phyloP scores from a whole-genome alignment of 2,329 filamentous ascomycete genomes.

The Neoscytalidium dimidiatum region DNA sequence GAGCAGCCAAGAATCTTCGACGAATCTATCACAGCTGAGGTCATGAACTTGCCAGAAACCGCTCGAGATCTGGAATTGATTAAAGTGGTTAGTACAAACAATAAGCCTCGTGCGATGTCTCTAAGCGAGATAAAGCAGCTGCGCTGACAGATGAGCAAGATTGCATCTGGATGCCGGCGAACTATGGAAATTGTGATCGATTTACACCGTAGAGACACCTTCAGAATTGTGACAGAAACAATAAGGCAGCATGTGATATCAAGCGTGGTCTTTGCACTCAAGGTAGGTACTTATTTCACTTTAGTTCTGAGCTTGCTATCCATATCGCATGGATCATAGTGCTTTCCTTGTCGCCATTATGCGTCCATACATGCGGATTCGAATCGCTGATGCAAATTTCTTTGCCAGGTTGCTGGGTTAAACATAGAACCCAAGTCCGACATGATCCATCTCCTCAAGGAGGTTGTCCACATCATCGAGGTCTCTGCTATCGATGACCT shows the following conservation, averaged over 20 bases:
- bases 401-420: not conserved
- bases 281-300: not conserved
- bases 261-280: not conserved
- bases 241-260: conserved; percentile 1
- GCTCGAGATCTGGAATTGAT: conserved; percentile 10
- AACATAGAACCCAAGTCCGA: conserved; percentile 11
- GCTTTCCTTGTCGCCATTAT: not conserved
- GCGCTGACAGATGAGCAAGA: not conserved
- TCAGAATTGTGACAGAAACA: not conserved
- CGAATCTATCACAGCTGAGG: not conserved
- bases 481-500: conserved; percentile 10
- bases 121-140: not conserved
- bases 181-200: conserved; percentile 4
- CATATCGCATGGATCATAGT: too few species aligned
- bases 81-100: not conserved
- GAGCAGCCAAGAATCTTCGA: not conserved
- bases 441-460: conserved; percentile 1
- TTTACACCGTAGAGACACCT: not conserved
- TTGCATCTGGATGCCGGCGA: conserved; percentile 2
- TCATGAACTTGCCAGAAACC: conserved; percentile 3
- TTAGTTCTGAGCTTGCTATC: not conserved
- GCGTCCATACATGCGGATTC: too few species aligned
- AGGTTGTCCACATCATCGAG: conserved; percentile 13
- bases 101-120: too few species aligned
- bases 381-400: not conserved